These are phyloP conservation scores for Spathaspora arborariae DNA, from an alignment of 805 yeast genomes.

Conservation along the genomic window DNA sequence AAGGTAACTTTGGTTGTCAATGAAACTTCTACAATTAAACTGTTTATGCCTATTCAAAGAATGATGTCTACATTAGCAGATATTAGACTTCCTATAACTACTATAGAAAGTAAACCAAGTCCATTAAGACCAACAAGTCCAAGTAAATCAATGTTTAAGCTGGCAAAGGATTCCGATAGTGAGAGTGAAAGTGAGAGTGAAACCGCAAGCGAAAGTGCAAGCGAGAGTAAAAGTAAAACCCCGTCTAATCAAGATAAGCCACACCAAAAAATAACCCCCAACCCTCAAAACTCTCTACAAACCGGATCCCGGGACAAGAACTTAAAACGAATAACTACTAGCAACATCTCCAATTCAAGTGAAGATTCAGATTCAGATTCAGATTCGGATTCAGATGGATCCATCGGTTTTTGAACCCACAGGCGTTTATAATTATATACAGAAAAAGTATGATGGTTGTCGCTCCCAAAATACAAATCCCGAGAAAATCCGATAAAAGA, in stretches of 20 bases:
- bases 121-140: neutral
- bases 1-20: neutral
- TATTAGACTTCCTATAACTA: conserved; percentile 8
- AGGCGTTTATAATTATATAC: no score
- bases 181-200: conserved; percentile 1
- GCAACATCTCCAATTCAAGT: neutral
- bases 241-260: neutral
- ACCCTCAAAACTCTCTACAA: no score
- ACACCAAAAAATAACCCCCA: neutral
- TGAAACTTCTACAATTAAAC: neutral
- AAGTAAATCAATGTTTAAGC: neutral
- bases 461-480: no score
- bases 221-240: neutral
- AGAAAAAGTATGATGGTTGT: no score
- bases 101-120: conserved; percentile 8
- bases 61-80: conserved; percentile 5
- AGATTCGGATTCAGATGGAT: conserved; percentile 4
- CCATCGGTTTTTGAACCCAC: conserved; percentile 1
- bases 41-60: neutral
- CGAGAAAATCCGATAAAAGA: no score
- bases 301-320: neutral
- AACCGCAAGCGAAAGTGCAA: neutral
- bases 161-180: conserved; percentile 1
- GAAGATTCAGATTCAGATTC: conserved; percentile 1
- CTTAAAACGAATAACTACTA: neutral